phyloP scores from a whole-genome alignment of 768 basidiomycete genomes.

The Neoboletus subvelutipes region DNA sequence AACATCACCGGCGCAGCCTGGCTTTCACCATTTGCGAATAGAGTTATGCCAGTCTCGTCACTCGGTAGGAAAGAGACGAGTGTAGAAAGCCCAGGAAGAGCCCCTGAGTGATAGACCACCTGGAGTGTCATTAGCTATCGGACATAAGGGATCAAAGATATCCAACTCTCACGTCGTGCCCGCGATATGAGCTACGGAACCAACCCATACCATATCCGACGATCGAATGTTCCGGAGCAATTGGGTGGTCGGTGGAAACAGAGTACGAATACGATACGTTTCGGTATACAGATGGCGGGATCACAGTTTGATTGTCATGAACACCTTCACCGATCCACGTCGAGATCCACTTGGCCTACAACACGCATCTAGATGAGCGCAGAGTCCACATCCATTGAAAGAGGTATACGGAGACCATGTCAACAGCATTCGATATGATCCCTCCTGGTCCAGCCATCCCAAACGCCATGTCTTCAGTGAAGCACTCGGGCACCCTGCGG shows the following conservation, averaged over 20 bases:
- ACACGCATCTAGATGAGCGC: neutral
- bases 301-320: conserved; percentile 30
- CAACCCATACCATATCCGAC: conserved; percentile 45
- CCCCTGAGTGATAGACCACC: conserved; percentile 37
- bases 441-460: conserved; percentile 41
- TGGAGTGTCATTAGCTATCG: conserved; percentile 9
- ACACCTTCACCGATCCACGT: conserved; percentile 36
- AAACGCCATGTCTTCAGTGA: conserved; percentile 24
- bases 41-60: conserved; percentile 36
- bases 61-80: conserved; percentile 34
- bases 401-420: conserved; percentile 31
- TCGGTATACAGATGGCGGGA: conserved; percentile 32
- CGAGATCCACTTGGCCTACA: conserved; percentile 41
- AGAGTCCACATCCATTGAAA: neutral
- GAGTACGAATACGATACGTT: conserved; percentile 34
- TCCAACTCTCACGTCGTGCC: conserved; percentile 37
- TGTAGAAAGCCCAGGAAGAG: conserved; percentile 35
- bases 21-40: conserved; percentile 34
- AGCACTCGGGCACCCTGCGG: conserved; percentile 34
- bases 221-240: conserved; percentile 27
- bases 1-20: conserved; percentile 12
- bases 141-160: neutral
- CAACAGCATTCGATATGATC: conserved; percentile 41
- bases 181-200: conserved; percentile 38
- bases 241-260: conserved; percentile 15